Evolutionary conservation across 2,329 filamentous ascomycete species (phyloP), one percentile per base, ranked within the genome.

Genomic region (Microcera coccophila): DNA sequence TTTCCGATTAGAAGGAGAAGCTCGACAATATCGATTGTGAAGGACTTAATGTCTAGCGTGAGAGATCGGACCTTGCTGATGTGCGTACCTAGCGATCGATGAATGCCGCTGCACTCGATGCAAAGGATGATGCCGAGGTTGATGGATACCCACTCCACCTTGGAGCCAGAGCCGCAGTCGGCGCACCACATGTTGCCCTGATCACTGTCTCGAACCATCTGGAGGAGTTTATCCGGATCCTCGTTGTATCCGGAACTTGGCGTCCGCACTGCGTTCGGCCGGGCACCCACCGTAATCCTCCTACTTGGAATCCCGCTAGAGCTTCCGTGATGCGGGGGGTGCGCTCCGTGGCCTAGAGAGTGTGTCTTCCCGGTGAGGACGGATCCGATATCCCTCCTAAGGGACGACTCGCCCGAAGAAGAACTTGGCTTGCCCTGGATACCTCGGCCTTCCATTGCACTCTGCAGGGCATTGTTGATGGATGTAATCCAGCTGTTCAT

Each of bases 141-240:
- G 68, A 98, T 95, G 0, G 93, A 97, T 20, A 97, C 93, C 93
- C 93, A 98, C 66, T 98, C 93, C 17, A 95, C 90, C 70, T 96
- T 97, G 60, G 83, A 80, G 24, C 86, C 85, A 7, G 90, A 94
- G 10, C 88, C 87, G 61, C 93, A 98, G 64, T 98, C 93, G 14
- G 93, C 93, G 62, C 93, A 98, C 78, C 85, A 87, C 54, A 81
- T 85, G 66, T 98, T 98, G 31, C 89, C 90, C 58, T 95, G 86
- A 60, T 98, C 93, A 38, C 85, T 87, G 44, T 94, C 87, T 38
- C 91, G 85, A 32, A 98, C 80, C 61, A 85, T 82, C 62, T 95
- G 88, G 4, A 98, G 76, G 8, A 98, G 74, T 62, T 85, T 90
- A 48, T 91, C 87, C 0, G 90, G 87, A 48, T 86, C 85, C 34